A percentile compares a stretch with the other conserved stretches of the same genome.
phyloP scores from a whole-genome alignment of 2,329 filamentous ascomycete genomes.

The Bipolaris oryzae region DNA sequence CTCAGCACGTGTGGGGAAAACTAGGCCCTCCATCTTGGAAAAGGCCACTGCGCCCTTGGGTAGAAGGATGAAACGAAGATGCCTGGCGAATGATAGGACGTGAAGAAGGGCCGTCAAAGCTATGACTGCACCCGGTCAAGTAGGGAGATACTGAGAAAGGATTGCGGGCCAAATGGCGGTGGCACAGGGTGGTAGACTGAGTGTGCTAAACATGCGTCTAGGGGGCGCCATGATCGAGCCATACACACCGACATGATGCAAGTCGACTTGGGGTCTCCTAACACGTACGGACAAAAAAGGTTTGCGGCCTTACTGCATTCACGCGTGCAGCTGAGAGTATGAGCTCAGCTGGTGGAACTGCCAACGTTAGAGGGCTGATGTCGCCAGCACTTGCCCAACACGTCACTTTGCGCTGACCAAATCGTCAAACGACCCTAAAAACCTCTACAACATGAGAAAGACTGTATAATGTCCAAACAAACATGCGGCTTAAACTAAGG shows the following conservation, averaged over 20 bases:
- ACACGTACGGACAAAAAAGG: conserved; percentile 29
- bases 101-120: conserved; percentile 16
- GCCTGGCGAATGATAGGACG: conserved; percentile 23
- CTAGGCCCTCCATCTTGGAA: conserved; percentile 12
- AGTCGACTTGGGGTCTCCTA: conserved; percentile 16
- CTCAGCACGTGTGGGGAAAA: conserved; percentile 36
- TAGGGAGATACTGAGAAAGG: conserved; percentile 11
- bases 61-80: conserved; percentile 13
- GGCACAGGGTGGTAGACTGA: conserved; percentile 28
- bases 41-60: conserved; percentile 23
- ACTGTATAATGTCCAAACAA: neutral
- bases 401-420: neutral
- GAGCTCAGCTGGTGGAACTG: conserved; percentile 31
- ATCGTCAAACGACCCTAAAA: neutral
- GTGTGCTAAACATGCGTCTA: conserved; percentile 14
- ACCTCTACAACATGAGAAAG: neutral
- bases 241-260: conserved; percentile 17
- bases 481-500: conserved; percentile 11
- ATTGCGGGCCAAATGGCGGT: conserved; percentile 28
- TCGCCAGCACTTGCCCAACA: conserved; percentile 6
- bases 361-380: conserved; percentile 11
- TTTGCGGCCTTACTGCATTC: conserved; percentile 24
- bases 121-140: conserved; percentile 11
- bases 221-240: conserved; percentile 15
- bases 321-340: conserved; percentile 26